These are phyloP conservation scores for Rhizopogon hawkerae DNA, from an alignment of 1,284 basidiomycete genomes.

Conservation along the genomic window DNA sequence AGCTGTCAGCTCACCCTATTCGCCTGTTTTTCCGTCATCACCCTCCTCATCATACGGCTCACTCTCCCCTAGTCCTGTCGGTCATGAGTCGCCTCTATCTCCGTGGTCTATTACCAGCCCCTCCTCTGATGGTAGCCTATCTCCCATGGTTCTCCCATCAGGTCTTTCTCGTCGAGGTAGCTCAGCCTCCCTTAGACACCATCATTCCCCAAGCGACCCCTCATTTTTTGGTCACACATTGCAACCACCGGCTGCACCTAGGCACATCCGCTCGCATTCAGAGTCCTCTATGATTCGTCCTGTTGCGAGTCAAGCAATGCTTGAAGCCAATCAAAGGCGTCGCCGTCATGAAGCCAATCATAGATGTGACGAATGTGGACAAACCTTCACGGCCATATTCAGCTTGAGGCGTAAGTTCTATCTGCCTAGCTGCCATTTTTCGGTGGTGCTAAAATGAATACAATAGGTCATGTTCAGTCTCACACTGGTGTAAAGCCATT, in stretches of 20 bases:
- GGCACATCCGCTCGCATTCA: conserved; percentile 15
- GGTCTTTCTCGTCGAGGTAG: background rate
- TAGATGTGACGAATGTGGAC: conserved; percentile 14
- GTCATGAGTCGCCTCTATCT: conserved; percentile 17
- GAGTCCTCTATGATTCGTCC: conserved; percentile 14
- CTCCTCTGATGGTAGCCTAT: conserved; percentile 12
- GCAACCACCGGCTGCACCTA: background rate
- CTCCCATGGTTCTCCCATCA: conserved; percentile 1
- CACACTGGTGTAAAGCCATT: conserved; percentile 24
- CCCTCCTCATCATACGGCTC: conserved; percentile 23
- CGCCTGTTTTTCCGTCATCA: conserved; percentile 11
- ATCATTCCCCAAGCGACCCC: conserved; percentile 3
- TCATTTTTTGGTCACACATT: background rate
- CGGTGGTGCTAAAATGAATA: background rate
- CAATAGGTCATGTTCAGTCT: conserved; percentile 23
- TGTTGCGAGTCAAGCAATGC: conserved; percentile 28
- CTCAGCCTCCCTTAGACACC: conserved; percentile 1
- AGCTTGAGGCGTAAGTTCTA: conserved; percentile 25
- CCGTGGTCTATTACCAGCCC: conserved; percentile 16
- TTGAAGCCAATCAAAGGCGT: conserved; percentile 25
- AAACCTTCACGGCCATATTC: conserved; percentile 25
- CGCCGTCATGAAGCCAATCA: conserved; percentile 23
- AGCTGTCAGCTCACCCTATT: background rate
- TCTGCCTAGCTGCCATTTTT: background rate
- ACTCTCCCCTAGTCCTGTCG: conserved; percentile 18